Evolutionary conservation across 164 flowering plant species (phyloP).

Genomic region (Aristolochia californica): DNA sequence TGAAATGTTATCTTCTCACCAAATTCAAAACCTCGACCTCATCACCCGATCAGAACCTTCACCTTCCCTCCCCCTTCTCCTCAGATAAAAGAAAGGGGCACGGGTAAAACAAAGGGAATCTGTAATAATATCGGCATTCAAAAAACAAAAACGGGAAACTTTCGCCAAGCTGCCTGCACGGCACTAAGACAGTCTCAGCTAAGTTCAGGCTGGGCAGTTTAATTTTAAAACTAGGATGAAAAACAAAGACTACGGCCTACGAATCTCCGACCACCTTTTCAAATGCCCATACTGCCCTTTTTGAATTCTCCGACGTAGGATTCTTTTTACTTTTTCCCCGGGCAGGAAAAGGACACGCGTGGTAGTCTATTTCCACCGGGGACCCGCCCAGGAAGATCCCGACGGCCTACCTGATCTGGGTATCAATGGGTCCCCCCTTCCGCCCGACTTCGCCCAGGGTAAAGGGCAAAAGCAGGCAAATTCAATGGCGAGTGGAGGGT

Average conservation of each 20-base stretch:
- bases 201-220: not conserved
- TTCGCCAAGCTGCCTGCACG: not conserved
- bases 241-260: not conserved
- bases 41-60: not conserved
- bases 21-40: slow-evolving; percentile 7
- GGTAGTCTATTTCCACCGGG: no score
- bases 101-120: not conserved
- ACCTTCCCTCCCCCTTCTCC: not conserved
- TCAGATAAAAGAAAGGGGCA: not conserved
- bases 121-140: not conserved
- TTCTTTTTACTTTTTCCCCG: no score
- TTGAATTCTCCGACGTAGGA: no score
- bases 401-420: no score
- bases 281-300: not conserved
- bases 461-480: no score
- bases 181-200: not conserved
- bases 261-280: not conserved
- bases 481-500: no score
- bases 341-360: no score
- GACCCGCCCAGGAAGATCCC: no score
- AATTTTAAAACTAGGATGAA: not conserved
- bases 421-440: no score
- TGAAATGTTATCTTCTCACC: not conserved
- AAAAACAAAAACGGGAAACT: not conserved
- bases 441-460: no score